phyloP scores from a whole-genome alignment of 1,139 yeast genomes.

The Suhomyces terraborum region DNA sequence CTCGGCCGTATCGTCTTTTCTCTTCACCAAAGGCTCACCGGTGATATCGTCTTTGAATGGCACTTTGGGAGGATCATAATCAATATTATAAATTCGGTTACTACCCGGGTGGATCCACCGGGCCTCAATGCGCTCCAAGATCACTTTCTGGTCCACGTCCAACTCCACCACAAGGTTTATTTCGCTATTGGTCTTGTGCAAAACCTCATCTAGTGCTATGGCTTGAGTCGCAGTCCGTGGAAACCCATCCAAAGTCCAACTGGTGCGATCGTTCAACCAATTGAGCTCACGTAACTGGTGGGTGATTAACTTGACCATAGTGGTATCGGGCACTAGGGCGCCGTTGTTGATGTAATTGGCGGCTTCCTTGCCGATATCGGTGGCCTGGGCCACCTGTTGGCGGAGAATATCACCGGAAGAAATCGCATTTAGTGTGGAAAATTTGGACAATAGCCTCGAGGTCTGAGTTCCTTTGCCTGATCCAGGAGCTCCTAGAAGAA shows the following conservation, averaged over 20 bases:
- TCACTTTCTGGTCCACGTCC: constrained; percentile 78
- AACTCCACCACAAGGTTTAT: constrained; percentile 79
- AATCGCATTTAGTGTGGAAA: constrained; percentile 55
- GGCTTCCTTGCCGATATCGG: constrained; percentile 63
- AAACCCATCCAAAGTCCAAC: constrained; percentile 89
- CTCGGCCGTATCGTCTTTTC: constrained; percentile 76
- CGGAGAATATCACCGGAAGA: constrained; percentile 87
- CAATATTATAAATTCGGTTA: constrained; percentile 82
- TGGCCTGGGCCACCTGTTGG: constrained; percentile 56
- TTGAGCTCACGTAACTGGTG: constrained; percentile 44
- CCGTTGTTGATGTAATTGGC: constrained; percentile 61
- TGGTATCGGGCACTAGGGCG: constrained; percentile 67
- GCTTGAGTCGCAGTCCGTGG: constrained; percentile 85
- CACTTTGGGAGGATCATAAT: constrained; percentile 85
- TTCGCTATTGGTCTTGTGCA: constrained; percentile 39
- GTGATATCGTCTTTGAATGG: constrained; percentile 85
- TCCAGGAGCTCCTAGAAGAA: constrained; percentile 91
- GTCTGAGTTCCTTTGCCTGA: constrained; percentile 94
- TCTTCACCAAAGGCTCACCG: constrained; percentile 77
- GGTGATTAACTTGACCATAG: constrained; percentile 63
- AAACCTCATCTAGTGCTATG: constrained; percentile 49
- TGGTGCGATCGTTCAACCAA: constrained; percentile 49
- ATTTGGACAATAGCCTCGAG: constrained; percentile 55
- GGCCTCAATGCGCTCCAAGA: constrained; percentile 77
- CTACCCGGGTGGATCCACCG: constrained; percentile 83